These are phyloP conservation scores for Mucor circinelloides DNA, from an alignment of 371 early-diverging fungal species.

Conservation along the genomic window DNA sequence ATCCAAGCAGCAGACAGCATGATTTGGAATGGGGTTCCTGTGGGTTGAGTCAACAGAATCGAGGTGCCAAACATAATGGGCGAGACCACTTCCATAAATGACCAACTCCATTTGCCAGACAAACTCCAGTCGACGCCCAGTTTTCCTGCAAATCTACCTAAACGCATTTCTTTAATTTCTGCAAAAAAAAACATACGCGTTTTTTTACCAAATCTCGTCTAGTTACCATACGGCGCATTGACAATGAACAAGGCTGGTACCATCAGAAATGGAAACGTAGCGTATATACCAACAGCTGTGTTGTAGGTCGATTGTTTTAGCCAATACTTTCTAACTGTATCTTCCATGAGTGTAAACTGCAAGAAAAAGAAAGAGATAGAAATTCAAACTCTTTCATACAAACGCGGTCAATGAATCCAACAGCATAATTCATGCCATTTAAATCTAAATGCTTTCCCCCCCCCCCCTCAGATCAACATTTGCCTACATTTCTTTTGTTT, in stretches of 20 bases:
- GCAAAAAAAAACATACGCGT: neutral
- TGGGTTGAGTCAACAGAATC: constrained; percentile 17
- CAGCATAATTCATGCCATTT: neutral
- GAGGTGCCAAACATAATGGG: constrained; percentile 31
- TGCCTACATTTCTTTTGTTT: neutral
- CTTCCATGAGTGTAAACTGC: neutral
- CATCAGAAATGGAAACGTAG: constrained; percentile 20
- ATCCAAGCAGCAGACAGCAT: constrained; percentile 48
- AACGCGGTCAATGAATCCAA: neutral
- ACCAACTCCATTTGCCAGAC: constrained; percentile 44
- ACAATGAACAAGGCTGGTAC: constrained; percentile 11
- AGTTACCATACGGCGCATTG: constrained; percentile 34
- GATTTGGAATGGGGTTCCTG: constrained; percentile 29
- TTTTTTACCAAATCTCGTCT: neutral
- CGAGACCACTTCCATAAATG: constrained; percentile 42
- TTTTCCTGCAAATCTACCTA: constrained; percentile 36
- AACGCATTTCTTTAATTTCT: neutral
- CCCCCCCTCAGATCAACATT: neutral
- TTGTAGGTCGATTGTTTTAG: constrained; percentile 19
- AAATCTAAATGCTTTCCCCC: neutral
- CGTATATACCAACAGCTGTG: constrained; percentile 20
- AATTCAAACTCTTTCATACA: neutral
- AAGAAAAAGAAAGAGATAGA: neutral
- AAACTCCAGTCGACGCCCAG: constrained; percentile 26
- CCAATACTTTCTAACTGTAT: constrained; percentile 10